These are phyloP conservation scores for Prunus mira DNA, from an alignment of 306 rosid genomes.

Conservation along the genomic window DNA sequence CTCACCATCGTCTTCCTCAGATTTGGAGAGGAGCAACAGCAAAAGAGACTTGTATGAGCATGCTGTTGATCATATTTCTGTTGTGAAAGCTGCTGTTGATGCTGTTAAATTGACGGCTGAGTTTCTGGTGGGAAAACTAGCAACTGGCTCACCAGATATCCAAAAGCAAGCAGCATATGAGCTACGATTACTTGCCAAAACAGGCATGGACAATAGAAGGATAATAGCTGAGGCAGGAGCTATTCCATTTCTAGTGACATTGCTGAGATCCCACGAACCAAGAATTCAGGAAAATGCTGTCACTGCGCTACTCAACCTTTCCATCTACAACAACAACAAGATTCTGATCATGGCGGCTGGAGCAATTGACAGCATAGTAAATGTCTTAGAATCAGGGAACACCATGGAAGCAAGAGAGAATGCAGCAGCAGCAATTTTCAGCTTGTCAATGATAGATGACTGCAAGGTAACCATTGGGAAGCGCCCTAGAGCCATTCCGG, in stretches of 20 bases:
- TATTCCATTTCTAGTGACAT: conserved; percentile 72
- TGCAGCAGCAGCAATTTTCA: conserved; percentile 80
- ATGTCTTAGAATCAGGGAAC: conserved; percentile 68
- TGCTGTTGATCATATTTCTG: conserved; percentile 67
- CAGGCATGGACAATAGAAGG: conserved; percentile 71
- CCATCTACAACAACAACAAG: conserved; percentile 82
- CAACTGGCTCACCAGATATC: conserved; percentile 80
- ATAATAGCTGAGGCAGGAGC: conserved; percentile 92
- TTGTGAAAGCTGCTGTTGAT: conserved; percentile 59
- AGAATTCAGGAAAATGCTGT: conserved; percentile 85
- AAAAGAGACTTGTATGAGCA: conserved; percentile 27
- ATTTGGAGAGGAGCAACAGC: conserved; percentile 38
- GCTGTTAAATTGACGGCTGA: conserved; percentile 92
- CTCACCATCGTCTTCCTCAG: conserved; percentile 22
- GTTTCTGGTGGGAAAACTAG: conserved; percentile 88
- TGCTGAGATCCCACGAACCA: conserved; percentile 64
- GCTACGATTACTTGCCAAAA: conserved; percentile 74
- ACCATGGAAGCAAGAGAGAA: conserved; percentile 91
- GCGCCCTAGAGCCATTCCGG: conserved; percentile 59
- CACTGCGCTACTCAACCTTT: conserved; percentile 83
- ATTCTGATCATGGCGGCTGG: conserved; percentile 78
- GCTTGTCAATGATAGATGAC: conserved; percentile 76
- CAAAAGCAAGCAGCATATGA: conserved; percentile 94
- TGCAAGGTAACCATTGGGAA: conserved; percentile 67
- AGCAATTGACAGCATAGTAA: conserved; percentile 66